phyloP scores from a whole-genome alignment of 805 yeast species.

The Yarrowia alimentaria region DNA sequence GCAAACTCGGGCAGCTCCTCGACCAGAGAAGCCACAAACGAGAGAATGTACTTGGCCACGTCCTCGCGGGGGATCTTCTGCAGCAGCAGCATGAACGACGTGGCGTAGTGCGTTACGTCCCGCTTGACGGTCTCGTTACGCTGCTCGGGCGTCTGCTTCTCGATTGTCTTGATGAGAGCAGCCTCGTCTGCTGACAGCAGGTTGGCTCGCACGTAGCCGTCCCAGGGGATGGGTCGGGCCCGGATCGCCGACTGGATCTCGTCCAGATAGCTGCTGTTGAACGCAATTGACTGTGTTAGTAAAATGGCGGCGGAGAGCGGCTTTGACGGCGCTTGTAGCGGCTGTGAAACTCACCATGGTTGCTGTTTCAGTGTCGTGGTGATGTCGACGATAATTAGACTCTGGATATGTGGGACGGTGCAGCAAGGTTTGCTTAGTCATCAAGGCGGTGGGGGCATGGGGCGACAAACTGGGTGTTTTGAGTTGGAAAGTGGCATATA shows the following conservation, averaged over 20 bases:
- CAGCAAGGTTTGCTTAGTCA: too few relatives aligned
- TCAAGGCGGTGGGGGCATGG: too few relatives aligned
- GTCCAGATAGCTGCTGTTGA: conserved; percentile 37
- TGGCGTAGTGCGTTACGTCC: conserved; percentile 53
- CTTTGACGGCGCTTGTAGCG: too few relatives aligned
- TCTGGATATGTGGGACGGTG: too few relatives aligned
- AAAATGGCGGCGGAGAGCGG: neutral
- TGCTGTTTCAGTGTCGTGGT: neutral
- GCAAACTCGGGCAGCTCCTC: conserved; percentile 36
- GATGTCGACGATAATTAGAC: conserved; percentile 25
- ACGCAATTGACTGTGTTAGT: conserved; percentile 28
- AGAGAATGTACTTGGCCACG: conserved; percentile 62
- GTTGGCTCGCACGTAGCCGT: conserved; percentile 75
- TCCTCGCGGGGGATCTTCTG: conserved; percentile 57
- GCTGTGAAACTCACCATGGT: conserved; percentile 1
- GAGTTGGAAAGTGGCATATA: too few relatives aligned
- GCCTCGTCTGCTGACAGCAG: conserved; percentile 69
- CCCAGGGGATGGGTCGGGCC: conserved; percentile 88
- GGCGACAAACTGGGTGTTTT: too few relatives aligned
- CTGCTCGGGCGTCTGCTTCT: conserved; percentile 44
- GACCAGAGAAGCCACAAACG: conserved; percentile 57
- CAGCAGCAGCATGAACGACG: conserved; percentile 54
- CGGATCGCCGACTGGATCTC: conserved; percentile 55
- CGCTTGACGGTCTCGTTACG: conserved; percentile 37
- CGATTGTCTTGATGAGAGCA: conserved; percentile 53